Evolutionary conservation across 1,139 yeast genomes (phyloP), one percentile per base, ranked within the genome.

Genomic region (Torulaspora pretoriensis): DNA sequence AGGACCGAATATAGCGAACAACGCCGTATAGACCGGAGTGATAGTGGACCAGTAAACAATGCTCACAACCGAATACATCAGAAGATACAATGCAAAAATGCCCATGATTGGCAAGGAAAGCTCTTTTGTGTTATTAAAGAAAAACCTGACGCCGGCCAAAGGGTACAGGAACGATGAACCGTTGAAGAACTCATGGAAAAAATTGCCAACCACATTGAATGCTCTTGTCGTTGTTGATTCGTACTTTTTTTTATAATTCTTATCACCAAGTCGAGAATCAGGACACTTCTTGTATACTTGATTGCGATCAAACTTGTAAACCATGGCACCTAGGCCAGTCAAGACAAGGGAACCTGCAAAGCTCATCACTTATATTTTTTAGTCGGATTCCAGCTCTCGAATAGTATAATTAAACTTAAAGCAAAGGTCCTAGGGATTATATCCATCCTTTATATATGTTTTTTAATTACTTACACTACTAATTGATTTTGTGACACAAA

Each of bases 1-100:
- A 6, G 66, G 66, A 8, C 67, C 67, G 17, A 61, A 47, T 5
- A 59, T 46, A 3, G 55, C 50, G n/a, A 62, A 55, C 4, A 58
- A 35, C 5, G 62, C 57, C 17, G 60, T 45, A 43, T 63, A 63
- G 31, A 61, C 45, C 3, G 67, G 67, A 1, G 64, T 53, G 4
- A 63, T 55, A 0, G 66, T 57, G 12, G 52, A 52, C 59, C 61
- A 57, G 45, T 61, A 61, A 2, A 57, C 51, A 14, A 54, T 38
- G 8, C 56, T 45, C 8, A 57, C 52, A 1, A 56, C 17, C 2
- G 51, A 32, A 45, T 47, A 60, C 44, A 51, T 45, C 17, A 50
- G 17, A 8, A 56, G 38, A 38, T 61, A 63, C 5, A 50, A n/a
- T 1, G 46, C 34, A 25, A 58, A 43, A 2, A 49, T 41, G 2